A percentile compares a stretch with the other conserved stretches of the same genome.
Evolutionary conservation across 169 alveolate species (phyloP).

Genomic region (Plasmodium malariae): DNA sequence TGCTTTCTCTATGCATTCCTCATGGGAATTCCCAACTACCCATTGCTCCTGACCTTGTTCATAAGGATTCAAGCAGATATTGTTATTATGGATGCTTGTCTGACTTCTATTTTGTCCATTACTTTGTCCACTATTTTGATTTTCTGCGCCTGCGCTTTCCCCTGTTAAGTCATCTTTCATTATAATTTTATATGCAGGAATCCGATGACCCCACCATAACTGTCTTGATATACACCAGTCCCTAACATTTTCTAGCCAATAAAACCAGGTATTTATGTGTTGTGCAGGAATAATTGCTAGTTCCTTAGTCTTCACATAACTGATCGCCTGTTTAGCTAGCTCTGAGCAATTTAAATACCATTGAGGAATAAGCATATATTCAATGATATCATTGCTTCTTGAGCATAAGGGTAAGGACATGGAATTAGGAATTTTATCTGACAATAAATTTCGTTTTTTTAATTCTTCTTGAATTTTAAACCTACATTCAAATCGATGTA

Average conservation of each 20-base stretch:
- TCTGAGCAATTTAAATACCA: conserved; percentile 99
- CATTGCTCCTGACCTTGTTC: conserved; percentile 88
- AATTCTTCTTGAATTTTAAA: conserved; percentile 93
- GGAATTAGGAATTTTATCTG: conserved; percentile 90
- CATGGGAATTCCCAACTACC: conserved; percentile 92
- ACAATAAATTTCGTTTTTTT: conserved; percentile 91
- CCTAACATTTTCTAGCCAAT: conserved; percentile 98
- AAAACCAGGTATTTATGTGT: conserved; percentile 96
- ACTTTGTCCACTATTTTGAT: not conserved
- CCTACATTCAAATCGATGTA: conserved; percentile 97
- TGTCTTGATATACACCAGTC: conserved; percentile 99
- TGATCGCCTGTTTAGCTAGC: conserved; percentile 93
- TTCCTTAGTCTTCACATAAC: conserved; percentile 94
- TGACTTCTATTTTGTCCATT: not conserved
- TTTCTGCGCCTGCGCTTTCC: too few relatives aligned
- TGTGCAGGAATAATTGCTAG: conserved; percentile 95
- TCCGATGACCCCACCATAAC: conserved; percentile 99
- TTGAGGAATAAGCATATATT: conserved; percentile 98
- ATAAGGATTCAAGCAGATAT: not conserved
- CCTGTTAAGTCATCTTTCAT: conserved; percentile 49
- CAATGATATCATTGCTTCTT: conserved; percentile 98
- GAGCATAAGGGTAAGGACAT: conserved; percentile 98
- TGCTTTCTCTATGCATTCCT: conserved; percentile 93
- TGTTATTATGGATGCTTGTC: not conserved
- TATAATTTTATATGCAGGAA: conserved; percentile 97